These are phyloP conservation scores for Fusarium decemcellulare DNA, from an alignment of 2,329 filamentous ascomycete species.

Conservation along the genomic window DNA sequence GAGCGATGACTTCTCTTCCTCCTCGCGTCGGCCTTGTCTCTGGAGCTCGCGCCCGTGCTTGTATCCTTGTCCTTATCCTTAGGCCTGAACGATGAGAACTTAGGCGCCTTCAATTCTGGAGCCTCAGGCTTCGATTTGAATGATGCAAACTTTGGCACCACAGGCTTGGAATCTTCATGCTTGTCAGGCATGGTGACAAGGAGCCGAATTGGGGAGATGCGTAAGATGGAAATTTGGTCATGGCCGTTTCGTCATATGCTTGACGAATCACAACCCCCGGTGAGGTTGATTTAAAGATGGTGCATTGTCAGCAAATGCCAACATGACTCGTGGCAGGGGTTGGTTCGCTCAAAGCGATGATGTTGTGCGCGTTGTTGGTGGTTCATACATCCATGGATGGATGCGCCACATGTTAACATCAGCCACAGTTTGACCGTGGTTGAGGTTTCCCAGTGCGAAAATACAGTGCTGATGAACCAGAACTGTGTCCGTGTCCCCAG, in stretches of 20 bases:
- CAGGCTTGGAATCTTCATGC: constrained; percentile 40
- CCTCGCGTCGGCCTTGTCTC: constrained; percentile 36
- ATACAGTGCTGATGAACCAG: background rate
- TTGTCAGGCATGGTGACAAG: constrained; percentile 46
- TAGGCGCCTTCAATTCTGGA: constrained; percentile 62
- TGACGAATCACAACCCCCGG: background rate
- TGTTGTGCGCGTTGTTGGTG: constrained; percentile 24
- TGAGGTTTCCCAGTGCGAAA: background rate
- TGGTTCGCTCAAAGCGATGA: background rate
- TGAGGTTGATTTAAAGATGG: background rate
- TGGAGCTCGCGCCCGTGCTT: constrained; percentile 23
- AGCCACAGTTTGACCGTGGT: constrained; percentile 20
- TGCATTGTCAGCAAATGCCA: background rate
- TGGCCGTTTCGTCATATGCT: constrained; percentile 4
- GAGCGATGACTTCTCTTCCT: constrained; percentile 41
- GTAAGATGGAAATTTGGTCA: constrained; percentile 20
- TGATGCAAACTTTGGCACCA: constrained; percentile 79
- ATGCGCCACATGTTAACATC: constrained; percentile 11
- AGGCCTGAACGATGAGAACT: constrained; percentile 81
- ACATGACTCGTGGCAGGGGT: background rate
- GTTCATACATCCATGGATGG: background rate
- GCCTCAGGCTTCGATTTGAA: constrained; percentile 65
- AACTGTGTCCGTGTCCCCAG: background rate
- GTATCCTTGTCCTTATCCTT: constrained; percentile 53
- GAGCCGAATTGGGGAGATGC: constrained; percentile 4